Percentiles rank a stretch among this genome's conserved stretches.
Evolutionary conservation across 208 protist genomes (phyloP).

Genomic region (Leishmania guyanensis): DNA sequence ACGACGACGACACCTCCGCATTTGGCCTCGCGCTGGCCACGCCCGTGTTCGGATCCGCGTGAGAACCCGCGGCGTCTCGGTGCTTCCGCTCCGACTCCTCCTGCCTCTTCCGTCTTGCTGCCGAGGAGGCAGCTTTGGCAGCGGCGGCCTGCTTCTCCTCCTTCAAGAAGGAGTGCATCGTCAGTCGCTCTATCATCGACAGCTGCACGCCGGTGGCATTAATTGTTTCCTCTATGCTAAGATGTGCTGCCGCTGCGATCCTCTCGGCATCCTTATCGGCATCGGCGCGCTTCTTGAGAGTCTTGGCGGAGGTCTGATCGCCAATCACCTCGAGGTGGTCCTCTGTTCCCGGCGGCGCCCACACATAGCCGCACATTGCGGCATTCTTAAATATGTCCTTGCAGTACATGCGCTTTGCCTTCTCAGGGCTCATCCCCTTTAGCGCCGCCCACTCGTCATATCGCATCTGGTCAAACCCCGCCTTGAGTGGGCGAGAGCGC

Average conservation of each 20-base stretch:
- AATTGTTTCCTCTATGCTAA: conserved; percentile 9
- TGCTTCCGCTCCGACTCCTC: not conserved
- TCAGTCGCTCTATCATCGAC: conserved; percentile 17
- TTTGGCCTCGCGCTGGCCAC: not conserved
- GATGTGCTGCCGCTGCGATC: not conserved
- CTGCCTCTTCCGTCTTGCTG: not conserved
- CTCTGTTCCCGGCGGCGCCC: conserved; percentile 36
- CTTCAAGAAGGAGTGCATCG: conserved; percentile 7
- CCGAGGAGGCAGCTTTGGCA: not conserved
- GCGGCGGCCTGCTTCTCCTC: not conserved
- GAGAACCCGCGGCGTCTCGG: not conserved
- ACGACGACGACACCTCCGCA: not conserved
- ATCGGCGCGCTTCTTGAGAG: conserved; percentile 17
- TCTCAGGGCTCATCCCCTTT: conserved; percentile 72
- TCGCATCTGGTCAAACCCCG: conserved; percentile 35
- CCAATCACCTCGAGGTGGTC: conserved; percentile 38
- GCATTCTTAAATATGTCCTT: conserved; percentile 31
- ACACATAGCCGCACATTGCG: conserved; percentile 37
- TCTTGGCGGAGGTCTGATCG: conserved; percentile 36
- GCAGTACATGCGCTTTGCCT: conserved; percentile 85
- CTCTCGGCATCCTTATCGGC: conserved; percentile 6
- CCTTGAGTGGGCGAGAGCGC: conserved; percentile 30
- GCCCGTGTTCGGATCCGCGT: conserved; percentile 4
- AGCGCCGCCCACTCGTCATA: conserved; percentile 84
- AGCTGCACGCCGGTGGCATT: conserved; percentile 18